phyloP scores from a whole-genome alignment of 2,329 filamentous ascomycete genomes.

The Xylariaceae sp. region DNA sequence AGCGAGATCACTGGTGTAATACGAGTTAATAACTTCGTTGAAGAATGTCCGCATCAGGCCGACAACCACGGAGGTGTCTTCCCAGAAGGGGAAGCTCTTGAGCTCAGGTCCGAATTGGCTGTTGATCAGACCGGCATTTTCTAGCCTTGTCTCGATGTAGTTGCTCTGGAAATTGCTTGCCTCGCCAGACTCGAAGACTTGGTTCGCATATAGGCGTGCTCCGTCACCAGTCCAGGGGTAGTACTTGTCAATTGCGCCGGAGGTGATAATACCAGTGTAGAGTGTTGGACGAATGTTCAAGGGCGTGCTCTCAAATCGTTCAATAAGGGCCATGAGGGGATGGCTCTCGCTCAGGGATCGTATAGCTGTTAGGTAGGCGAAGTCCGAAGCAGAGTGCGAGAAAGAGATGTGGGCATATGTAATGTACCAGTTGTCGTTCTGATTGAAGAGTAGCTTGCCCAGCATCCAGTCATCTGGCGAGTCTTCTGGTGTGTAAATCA shows the following conservation, averaged over 20 bases:
- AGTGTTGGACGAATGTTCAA: constrained; percentile 26
- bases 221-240: no score
- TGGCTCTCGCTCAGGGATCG: constrained; percentile 43
- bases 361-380: constrained; percentile 41
- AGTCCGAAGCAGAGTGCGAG: constrained; percentile 42
- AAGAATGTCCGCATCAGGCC: constrained; percentile 1
- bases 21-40: constrained; percentile 2
- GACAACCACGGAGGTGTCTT: background rate
- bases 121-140: constrained; percentile 2
- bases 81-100: constrained; percentile 3
- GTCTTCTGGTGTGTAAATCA: constrained; percentile 46
- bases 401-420: constrained; percentile 41
- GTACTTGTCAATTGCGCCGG: no score
- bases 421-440: constrained; percentile 43
- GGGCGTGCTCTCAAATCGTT: constrained; percentile 30
- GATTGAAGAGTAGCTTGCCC: constrained; percentile 47
- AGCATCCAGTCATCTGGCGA: constrained; percentile 47
- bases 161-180: constrained; percentile 2
- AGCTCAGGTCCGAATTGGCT: background rate
- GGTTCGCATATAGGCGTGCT: no score
- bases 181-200: background rate
- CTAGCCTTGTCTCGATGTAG: constrained; percentile 6
- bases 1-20: background rate
- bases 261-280: no score
- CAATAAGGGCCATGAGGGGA: constrained; percentile 38